Evolutionary conservation across 2,329 filamentous ascomycete genomes (phyloP).

Genomic region (Diplodia scrobiculata): DNA sequence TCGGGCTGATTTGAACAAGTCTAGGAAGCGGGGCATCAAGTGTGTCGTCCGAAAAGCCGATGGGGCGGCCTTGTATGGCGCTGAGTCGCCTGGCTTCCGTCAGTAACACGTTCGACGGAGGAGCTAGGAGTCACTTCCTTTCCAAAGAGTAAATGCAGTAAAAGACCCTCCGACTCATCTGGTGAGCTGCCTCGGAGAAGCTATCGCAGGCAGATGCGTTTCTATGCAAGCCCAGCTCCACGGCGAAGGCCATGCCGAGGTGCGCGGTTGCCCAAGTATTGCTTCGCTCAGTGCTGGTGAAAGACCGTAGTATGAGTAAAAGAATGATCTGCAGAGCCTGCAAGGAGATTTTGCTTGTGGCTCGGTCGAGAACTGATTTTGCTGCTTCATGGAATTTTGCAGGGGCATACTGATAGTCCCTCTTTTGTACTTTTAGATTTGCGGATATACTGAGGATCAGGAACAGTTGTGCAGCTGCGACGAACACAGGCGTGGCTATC

Average conservation of each 20-base stretch:
- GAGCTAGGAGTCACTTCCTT: slow-evolving; percentile 33
- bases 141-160: slow-evolving; percentile 45
- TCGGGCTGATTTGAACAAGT: slow-evolving; percentile 5
- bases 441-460: slow-evolving; percentile 45
- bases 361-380: slow-evolving; percentile 29
- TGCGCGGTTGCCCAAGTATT: slow-evolving; percentile 46
- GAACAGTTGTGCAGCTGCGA: slow-evolving; percentile 42
- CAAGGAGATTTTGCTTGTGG: neutral
- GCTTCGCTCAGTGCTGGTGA: slow-evolving; percentile 39
- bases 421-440: slow-evolving; percentile 41
- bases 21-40: slow-evolving; percentile 41
- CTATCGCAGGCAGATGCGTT: slow-evolving; percentile 33
- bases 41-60: slow-evolving; percentile 45
- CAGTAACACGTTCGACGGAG: neutral
- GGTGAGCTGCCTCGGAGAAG: slow-evolving; percentile 29
- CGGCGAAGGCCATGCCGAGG: slow-evolving; percentile 44
- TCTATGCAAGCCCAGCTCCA: slow-evolving; percentile 46
- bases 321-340: slow-evolving; percentile 37
- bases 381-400: slow-evolving; percentile 43
- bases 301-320: slow-evolving; percentile 43
- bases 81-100: neutral
- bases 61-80: slow-evolving; percentile 45
- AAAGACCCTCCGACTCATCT: slow-evolving; percentile 39
- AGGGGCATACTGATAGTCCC: slow-evolving; percentile 43
- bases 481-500: slow-evolving; percentile 32